These are phyloP conservation scores for Pyricularia sp. DNA, from an alignment of 2,329 filamentous ascomycete species.

Conservation along the genomic window DNA sequence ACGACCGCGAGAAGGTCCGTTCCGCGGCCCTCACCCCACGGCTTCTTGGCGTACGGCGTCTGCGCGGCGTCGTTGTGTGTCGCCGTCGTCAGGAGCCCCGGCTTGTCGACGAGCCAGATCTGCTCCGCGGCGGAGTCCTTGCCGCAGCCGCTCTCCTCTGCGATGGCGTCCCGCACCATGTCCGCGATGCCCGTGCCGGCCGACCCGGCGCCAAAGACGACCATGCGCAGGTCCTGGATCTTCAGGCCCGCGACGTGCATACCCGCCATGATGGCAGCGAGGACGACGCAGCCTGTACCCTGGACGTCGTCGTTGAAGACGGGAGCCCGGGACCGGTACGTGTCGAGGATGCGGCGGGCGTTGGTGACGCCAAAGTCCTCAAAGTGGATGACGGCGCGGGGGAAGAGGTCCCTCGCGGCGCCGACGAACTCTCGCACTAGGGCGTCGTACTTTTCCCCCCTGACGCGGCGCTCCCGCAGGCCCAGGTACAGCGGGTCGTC, in stretches of 20 bases:
- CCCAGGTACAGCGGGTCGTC: constrained; percentile 75
- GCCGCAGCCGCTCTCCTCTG: constrained; percentile 52
- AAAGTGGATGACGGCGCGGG: constrained; percentile 78
- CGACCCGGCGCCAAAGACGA: constrained; percentile 73
- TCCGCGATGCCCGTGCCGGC: constrained; percentile 82
- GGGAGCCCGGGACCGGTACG: constrained; percentile 61
- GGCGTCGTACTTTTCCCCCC: constrained; percentile 64
- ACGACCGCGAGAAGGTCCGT: constrained; percentile 57
- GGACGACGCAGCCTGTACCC: constrained; percentile 78
- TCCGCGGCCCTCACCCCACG: constrained; percentile 50
- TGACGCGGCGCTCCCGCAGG: constrained; percentile 53
- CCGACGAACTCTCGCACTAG: constrained; percentile 70
- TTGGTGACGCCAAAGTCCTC: constrained; percentile 80
- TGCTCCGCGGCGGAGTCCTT: constrained; percentile 69
- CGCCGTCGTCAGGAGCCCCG: constrained; percentile 57
- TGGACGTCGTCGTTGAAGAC: constrained; percentile 93
- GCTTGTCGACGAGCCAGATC: constrained; percentile 80
- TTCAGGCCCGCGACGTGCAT: constrained; percentile 52
- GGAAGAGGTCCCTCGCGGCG: constrained; percentile 59
- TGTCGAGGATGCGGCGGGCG: constrained; percentile 64
- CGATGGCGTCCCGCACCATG: constrained; percentile 72
- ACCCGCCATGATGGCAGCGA: constrained; percentile 72
- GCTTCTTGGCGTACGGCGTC: constrained; percentile 53
- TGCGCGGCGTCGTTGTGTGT: constrained; percentile 45
- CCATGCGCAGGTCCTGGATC: constrained; percentile 58